Base-by-base conservation (phyloP, 2,329 filamentous ascomycete genomes). In the Talaromyces sp. region DNA sequence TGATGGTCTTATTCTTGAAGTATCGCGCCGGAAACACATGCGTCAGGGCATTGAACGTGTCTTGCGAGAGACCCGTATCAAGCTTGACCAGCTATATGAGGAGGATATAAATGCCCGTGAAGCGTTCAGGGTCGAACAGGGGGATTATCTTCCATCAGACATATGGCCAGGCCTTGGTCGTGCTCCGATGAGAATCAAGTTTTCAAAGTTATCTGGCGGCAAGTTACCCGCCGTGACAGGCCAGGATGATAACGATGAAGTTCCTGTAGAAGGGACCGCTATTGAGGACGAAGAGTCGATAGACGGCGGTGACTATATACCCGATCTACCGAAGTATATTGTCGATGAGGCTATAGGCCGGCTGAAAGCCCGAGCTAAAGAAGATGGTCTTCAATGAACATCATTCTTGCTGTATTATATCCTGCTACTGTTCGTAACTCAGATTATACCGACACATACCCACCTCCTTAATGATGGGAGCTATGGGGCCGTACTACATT, bases 111-210 rank as follows among this genome's bases (percentile, higher is more conserved):
- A 82, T 47, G 88, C 92, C 68, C 84, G 95, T 43, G 90, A 96
- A 68, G 81, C 85, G 0, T 98, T 99, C 75, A 86, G 90, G 39
- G 83, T 89, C 33, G 90, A 96, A 50, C 89, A 95, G 13, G 93
- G 93, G 8, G 92, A 96, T 68, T 96, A 88, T 74, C 79, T 99
- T 11, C 95, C 95, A 0, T 89, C 89, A 0, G 93, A 97, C 75
- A 86, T 97, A 24, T 97, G 93, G 92, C 89, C 88, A 0, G 90
- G 89, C 0, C 85, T 95, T 76, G 86, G 71, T 50, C 73, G 85
- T 68, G 84, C 81, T n/a, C 84, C 82, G 31, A 85, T 85, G 69
- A 82, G 77, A 66, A 82, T 78, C 33, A 72, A 75, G 60, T 80
- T 79, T 50, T 70, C 68, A 33, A 75, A 77, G 22, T 68, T 79